Percentiles rank a stretch among this genome's conserved stretches.
phyloP scores from a whole-genome alignment of 1,139 yeast genomes.

The Kodamaea plutei region DNA sequence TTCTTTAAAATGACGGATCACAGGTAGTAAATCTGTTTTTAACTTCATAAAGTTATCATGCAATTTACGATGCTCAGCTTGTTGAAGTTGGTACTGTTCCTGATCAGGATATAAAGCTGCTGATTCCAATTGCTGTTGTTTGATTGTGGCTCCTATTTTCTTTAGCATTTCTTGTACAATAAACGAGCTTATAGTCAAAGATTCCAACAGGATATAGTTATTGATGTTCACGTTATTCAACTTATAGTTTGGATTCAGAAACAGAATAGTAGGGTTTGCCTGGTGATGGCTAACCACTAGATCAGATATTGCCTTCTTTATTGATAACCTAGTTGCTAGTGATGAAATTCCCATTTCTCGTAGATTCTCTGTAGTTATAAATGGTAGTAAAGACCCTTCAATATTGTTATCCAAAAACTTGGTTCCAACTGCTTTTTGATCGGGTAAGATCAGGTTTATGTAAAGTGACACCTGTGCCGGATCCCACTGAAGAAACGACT shows the following conservation, averaged over 20 bases:
- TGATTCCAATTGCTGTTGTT: constrained; percentile 17
- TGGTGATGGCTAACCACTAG: constrained; percentile 35
- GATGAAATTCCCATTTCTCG: constrained; percentile 52
- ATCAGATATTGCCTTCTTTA: constrained; percentile 48
- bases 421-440: constrained; percentile 20
- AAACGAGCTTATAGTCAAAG: constrained; percentile 28
- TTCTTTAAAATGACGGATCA: constrained; percentile 48
- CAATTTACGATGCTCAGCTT: constrained; percentile 36
- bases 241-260: constrained; percentile 26
- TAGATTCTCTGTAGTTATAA: constrained; percentile 55
- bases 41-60: constrained; percentile 48
- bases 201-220: constrained; percentile 35
- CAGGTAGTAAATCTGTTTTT: constrained; percentile 51
- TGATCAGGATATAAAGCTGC: too few species aligned
- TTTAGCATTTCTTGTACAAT: constrained; percentile 37
- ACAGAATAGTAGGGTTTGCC: constrained; percentile 26
- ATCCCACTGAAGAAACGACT: constrained; percentile 44
- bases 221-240: constrained; percentile 28
- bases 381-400: constrained; percentile 59
- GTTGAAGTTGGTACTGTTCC: too few species aligned
- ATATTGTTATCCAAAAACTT: constrained; percentile 52
- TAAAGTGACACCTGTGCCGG: constrained; percentile 44
- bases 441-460: constrained; percentile 24
- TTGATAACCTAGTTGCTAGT: constrained; percentile 39
- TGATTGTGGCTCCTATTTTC: constrained; percentile 17